phyloP scores from a whole-genome alignment of 2,329 filamentous ascomycete genomes.

The Pyricularia grisea region DNA sequence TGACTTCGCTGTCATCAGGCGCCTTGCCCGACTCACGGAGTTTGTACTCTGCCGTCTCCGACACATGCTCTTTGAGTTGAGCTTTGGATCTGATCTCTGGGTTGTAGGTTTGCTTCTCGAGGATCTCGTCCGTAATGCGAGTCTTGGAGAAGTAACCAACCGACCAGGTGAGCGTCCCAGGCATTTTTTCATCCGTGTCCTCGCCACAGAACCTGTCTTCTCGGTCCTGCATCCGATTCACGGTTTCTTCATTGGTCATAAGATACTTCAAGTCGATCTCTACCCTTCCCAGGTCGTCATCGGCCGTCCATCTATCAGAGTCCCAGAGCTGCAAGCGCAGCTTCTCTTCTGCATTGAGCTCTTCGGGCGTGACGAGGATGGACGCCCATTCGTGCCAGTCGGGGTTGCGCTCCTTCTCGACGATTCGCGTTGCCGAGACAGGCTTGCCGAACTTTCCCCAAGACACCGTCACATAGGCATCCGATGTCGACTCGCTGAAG shows the following conservation, averaged over 20 bases:
- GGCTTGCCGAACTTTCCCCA: conserved; percentile 73
- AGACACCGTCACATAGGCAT: conserved; percentile 62
- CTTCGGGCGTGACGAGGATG: conserved; percentile 60
- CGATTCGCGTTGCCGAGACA: conserved; percentile 55
- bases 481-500: conserved; percentile 49
- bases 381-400: conserved; percentile 62
- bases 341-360: conserved; percentile 62
- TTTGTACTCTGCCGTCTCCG: conserved; percentile 45
- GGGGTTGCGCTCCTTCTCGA: conserved; percentile 56
- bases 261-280: conserved; percentile 54
- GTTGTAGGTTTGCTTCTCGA: conserved; percentile 51
- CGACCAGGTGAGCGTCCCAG: conserved; percentile 59
- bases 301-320: conserved; percentile 61
- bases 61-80: conserved; percentile 49
- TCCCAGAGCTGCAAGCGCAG: conserved; percentile 67
- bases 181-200: conserved; percentile 57
- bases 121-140: conserved; percentile 50
- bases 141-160: conserved; percentile 65
- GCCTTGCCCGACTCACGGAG: conserved; percentile 53
- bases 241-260: conserved; percentile 49
- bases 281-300: conserved; percentile 66
- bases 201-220: conserved; percentile 57
- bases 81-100: conserved; percentile 45
- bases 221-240: conserved; percentile 52
- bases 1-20: conserved; percentile 50